A percentile compares a stretch with the other conserved stretches of the same genome.
phyloP scores from a whole-genome alignment of 1,284 basidiomycete genomes.

The Fomitiporia mediterranea region DNA sequence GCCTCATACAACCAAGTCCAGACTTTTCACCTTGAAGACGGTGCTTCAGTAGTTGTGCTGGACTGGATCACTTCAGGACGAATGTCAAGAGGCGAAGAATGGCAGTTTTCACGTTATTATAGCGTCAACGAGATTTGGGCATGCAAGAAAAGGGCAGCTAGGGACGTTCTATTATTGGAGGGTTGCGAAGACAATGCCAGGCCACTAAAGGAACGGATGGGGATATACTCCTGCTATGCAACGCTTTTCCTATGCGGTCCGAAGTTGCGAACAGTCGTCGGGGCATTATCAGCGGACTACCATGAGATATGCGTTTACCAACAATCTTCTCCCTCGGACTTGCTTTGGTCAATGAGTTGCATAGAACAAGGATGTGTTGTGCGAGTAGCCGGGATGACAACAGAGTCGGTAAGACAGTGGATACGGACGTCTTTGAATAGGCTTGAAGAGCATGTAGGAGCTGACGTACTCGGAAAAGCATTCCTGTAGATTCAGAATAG shows the following conservation, averaged over 20 bases:
- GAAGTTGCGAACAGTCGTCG: slow-evolving; percentile 41
- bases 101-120: slow-evolving; percentile 83
- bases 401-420: slow-evolving; percentile 71
- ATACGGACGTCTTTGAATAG: slow-evolving; percentile 46
- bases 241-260: slow-evolving; percentile 75
- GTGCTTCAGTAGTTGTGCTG: slow-evolving; percentile 67
- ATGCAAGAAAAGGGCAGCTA: slow-evolving; percentile 57
- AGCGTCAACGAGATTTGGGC: slow-evolving; percentile 83
- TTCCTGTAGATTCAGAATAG: slow-evolving; percentile 40
- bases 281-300: slow-evolving; percentile 46
- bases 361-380: slow-evolving; percentile 53
- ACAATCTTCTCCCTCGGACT: slow-evolving; percentile 41
- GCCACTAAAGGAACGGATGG: slow-evolving; percentile 55
- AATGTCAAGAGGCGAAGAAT: slow-evolving; percentile 75
- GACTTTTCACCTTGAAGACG: slow-evolving; percentile 57
- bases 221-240: slow-evolving; percentile 82
- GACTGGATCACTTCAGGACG: slow-evolving; percentile 92
- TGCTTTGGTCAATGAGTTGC: slow-evolving; percentile 77
- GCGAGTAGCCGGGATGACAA: slow-evolving; percentile 67
- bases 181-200: slow-evolving; percentile 28
- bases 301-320: slow-evolving; percentile 59
- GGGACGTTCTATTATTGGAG: slow-evolving; percentile 72
- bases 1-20: slow-evolving; percentile 82
- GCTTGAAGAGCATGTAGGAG: slow-evolving; percentile 54
- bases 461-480: slow-evolving; percentile 58